Evolutionary conservation across 169 alveolate genomes (phyloP).

Genomic region (Cryptosporidium ryanae): DNA sequence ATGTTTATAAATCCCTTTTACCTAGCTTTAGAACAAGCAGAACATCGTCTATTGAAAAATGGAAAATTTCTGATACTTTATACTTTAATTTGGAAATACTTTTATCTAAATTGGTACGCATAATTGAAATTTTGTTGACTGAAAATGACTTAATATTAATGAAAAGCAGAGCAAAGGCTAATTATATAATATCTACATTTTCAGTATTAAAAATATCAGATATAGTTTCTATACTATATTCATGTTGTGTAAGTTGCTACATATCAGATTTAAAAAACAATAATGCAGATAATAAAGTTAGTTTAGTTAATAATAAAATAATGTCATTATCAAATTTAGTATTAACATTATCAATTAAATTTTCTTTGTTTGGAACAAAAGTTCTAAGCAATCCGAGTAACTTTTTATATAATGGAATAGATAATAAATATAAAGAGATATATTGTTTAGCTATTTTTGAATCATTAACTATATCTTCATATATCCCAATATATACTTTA

Average conservation of each 20-base stretch:
- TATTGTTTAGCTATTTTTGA: slow-evolving; percentile 47
- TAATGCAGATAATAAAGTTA: neutral
- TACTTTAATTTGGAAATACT: slow-evolving; percentile 17
- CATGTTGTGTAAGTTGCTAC: slow-evolving; percentile 46
- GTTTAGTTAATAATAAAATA: slow-evolving; percentile 11
- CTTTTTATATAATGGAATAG: neutral
- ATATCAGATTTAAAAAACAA: slow-evolving; percentile 5
- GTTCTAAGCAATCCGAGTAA: neutral
- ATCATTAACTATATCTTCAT: slow-evolving; percentile 31
- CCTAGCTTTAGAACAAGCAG: slow-evolving; percentile 33
- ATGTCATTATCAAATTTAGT: slow-evolving; percentile 10
- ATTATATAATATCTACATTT: slow-evolving; percentile 10
- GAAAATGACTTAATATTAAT: neutral
- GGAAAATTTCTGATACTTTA: slow-evolving; percentile 39
- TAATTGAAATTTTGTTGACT: neutral
- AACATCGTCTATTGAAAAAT: neutral
- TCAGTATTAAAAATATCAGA: slow-evolving; percentile 22
- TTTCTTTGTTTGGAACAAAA: neutral
- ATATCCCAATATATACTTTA: slow-evolving; percentile 46
- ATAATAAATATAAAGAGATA: slow-evolving; percentile 11
- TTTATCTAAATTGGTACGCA: neutral
- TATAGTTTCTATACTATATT: slow-evolving; percentile 46
- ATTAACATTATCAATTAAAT: slow-evolving; percentile 12
- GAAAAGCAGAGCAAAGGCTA: neutral
- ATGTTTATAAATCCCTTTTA: slow-evolving; percentile 30